These are phyloP conservation scores for Bimuria novae-zelandiae DNA, from an alignment of 2,329 filamentous ascomycete genomes.

Conservation along the genomic window DNA sequence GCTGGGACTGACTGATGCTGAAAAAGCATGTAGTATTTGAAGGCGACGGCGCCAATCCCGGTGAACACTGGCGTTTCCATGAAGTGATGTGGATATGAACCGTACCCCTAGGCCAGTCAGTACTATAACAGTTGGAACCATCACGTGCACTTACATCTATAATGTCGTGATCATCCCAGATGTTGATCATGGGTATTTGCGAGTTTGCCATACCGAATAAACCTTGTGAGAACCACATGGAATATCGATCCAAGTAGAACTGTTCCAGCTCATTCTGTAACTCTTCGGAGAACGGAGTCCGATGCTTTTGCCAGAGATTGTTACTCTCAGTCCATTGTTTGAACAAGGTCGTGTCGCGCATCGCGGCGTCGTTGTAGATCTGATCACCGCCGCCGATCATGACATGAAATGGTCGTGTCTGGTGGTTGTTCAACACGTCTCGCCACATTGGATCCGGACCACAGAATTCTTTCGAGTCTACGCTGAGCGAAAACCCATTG, in stretches of 20 bases:
- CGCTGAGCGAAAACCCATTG: constrained; percentile 88
- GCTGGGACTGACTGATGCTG: constrained; percentile 87
- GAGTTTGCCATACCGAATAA: constrained; percentile 89
- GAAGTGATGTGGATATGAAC: constrained; percentile 88
- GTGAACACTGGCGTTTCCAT: constrained; percentile 90
- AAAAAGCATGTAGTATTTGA: constrained; percentile 99
- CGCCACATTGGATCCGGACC: constrained; percentile 97
- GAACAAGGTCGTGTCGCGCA: constrained; percentile 75
- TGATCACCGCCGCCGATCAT: constrained; percentile 98
- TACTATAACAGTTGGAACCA: constrained; percentile 64
- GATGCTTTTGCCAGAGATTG: constrained; percentile 79
- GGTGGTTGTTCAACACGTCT: constrained; percentile 91
- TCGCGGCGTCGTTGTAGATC: constrained; percentile 89
- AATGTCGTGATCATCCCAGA: constrained; percentile 86
- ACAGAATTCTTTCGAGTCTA: constrained; percentile 78
- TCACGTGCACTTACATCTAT: constrained; percentile 49
- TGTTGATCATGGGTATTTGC: constrained; percentile 98
- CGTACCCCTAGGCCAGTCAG: constrained; percentile 68
- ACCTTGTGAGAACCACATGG: constrained; percentile 95
- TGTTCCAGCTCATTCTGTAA: constrained; percentile 87
- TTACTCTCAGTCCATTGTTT: constrained; percentile 82
- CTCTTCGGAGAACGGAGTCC: constrained; percentile 74
- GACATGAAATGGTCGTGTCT: constrained; percentile 90
- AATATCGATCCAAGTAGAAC: constrained; percentile 88
- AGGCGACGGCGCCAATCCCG: constrained; percentile 86